phyloP scores from a whole-genome alignment of 306 rosid species.

The Luffa aegyptiaca region DNA sequence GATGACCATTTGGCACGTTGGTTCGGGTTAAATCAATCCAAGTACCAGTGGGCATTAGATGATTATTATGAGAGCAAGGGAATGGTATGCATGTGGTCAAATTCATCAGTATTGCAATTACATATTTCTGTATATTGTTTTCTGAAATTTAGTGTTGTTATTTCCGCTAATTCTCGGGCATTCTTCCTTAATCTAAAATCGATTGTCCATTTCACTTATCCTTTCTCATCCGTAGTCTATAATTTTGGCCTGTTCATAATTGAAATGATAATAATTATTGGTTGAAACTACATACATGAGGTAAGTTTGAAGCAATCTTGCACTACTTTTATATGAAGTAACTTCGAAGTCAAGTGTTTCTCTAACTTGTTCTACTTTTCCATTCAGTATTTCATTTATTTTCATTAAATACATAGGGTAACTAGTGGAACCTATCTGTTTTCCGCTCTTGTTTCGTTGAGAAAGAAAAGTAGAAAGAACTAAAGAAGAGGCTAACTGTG shows the following conservation, averaged over 20 bases:
- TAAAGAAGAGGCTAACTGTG: background rate
- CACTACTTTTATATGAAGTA: background rate
- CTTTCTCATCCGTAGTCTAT: background rate
- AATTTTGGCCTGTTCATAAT: background rate
- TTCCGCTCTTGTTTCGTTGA: background rate
- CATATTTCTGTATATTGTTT: background rate
- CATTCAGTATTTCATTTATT: background rate
- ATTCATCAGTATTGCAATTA: background rate
- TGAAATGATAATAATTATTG: background rate
- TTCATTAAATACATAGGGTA: background rate
- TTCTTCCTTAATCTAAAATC: background rate
- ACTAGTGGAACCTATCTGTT: background rate
- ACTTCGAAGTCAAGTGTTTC: background rate
- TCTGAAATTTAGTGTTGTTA: background rate
- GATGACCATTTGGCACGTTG: conserved; percentile 97
- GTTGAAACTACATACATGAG: background rate
- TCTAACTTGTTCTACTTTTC: background rate
- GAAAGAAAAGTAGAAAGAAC: background rate
- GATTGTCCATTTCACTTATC: background rate
- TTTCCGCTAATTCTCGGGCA: background rate
- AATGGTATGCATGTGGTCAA: conserved; percentile 44
- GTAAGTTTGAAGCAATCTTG: background rate
- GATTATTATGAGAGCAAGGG: conserved; percentile 93
- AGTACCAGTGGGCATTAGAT: conserved; percentile 97
- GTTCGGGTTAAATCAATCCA: conserved; percentile 96